These are phyloP conservation scores for Kokia cookei DNA, from an alignment of 441 rosid genomes.

Conservation along the genomic window DNA sequence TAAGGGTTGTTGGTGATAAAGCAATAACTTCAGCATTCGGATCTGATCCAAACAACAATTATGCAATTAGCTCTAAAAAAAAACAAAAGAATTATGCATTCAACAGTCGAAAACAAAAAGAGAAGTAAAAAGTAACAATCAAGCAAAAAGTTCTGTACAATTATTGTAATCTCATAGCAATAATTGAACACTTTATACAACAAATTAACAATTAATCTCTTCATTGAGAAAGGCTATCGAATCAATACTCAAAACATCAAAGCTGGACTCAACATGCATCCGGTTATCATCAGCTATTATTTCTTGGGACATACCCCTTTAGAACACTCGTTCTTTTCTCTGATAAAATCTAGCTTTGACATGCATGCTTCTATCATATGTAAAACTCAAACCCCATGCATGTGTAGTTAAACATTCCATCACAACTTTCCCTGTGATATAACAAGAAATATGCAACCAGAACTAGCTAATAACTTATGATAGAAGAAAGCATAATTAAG, in stretches of 20 bases:
- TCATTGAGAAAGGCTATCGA: background rate
- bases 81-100: too few species aligned
- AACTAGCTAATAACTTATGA: background rate
- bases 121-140: conserved; percentile 5
- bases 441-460: background rate
- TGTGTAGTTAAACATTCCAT: background rate
- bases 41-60: conserved; percentile 32
- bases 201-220: background rate
- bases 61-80: background rate
- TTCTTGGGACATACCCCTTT: background rate
- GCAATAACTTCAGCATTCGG: conserved; percentile 92
- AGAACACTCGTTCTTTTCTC: background rate
- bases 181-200: conserved; percentile 29
- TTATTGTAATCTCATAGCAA: conserved; percentile 33
- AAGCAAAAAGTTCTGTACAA: conserved; percentile 28
- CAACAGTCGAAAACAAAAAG: conserved; percentile 16
- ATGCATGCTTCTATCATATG: background rate
- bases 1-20: conserved; percentile 70
- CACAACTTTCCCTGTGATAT: background rate
- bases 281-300: background rate
- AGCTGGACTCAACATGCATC: too few species aligned
- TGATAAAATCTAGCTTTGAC: background rate
- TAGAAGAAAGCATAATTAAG: background rate
- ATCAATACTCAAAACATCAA: too few species aligned
- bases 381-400: background rate